Evolutionary conservation across 1,284 basidiomycete species (phyloP).

Genomic region (Naganishia cerealis): DNA sequence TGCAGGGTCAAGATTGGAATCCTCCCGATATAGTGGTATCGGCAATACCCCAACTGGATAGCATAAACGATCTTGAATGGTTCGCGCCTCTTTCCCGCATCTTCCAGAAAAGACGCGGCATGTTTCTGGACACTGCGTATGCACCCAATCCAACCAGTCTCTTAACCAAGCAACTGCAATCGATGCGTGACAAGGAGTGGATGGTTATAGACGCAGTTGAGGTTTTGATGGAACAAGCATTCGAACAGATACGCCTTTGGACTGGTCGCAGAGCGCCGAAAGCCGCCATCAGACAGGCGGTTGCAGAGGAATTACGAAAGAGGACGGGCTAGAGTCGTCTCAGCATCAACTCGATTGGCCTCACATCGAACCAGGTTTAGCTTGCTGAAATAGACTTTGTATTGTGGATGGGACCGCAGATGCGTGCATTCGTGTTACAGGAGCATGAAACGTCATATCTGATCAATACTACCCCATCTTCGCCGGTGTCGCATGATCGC

Average conservation of each 20-base stretch:
- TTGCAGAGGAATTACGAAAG: conserved; percentile 47
- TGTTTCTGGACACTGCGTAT: conserved; percentile 27
- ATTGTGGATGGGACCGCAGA: too few species aligned
- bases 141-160: conserved; percentile 59
- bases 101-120: conserved; percentile 25
- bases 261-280: conserved; percentile 60
- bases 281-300: conserved; percentile 52
- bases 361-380: too few species aligned
- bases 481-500: too few species aligned
- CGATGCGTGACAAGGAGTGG: conserved; percentile 61
- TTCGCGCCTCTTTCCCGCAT: conserved; percentile 25
- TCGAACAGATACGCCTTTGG: conserved; percentile 79
- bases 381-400: too few species aligned
- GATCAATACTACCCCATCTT: too few species aligned
- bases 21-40: conserved; percentile 34
- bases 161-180: conserved; percentile 58
- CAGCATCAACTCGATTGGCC: not conserved
- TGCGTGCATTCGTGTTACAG: too few species aligned
- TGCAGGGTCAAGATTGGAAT: conserved; percentile 1
- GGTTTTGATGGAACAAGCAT: conserved; percentile 82
- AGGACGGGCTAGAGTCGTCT: not conserved
- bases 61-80: conserved; percentile 16
- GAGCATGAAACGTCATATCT: too few species aligned
- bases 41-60: conserved; percentile 27
- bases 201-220: conserved; percentile 72